phyloP scores from a whole-genome alignment of 768 basidiomycete genomes.

The Russula olivacea region DNA sequence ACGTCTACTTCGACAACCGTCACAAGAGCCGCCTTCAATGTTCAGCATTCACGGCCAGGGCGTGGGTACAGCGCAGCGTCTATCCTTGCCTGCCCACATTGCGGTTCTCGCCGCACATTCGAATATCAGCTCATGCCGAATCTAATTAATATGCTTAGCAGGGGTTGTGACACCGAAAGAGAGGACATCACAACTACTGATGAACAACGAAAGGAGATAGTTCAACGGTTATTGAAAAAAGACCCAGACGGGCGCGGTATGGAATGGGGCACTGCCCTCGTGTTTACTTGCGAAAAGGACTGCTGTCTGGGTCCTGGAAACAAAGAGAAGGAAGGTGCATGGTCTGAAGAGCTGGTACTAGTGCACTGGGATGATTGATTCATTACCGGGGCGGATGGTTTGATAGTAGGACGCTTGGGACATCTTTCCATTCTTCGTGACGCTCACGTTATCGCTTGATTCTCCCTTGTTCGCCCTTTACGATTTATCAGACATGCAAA shows the following conservation, averaged over 20 bases:
- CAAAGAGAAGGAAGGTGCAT: slow-evolving; percentile 39
- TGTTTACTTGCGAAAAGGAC: slow-evolving; percentile 83
- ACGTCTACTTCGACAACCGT: slow-evolving; percentile 42
- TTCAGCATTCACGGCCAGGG: slow-evolving; percentile 38
- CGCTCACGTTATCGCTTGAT: not conserved
- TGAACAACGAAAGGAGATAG: slow-evolving; percentile 59
- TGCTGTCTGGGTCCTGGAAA: slow-evolving; percentile 51
- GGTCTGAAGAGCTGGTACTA: slow-evolving; percentile 71
- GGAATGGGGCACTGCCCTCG: slow-evolving; percentile 92
- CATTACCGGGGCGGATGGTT: not conserved
- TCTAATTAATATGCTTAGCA: slow-evolving; percentile 69
- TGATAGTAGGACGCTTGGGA: not conserved
- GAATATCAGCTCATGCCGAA: slow-evolving; percentile 96
- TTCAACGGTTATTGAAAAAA: slow-evolving; percentile 51
- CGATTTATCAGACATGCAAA: not conserved
- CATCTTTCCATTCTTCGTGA: not conserved
- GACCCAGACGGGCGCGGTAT: slow-evolving; percentile 53
- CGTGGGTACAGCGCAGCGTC: slow-evolving; percentile 49
- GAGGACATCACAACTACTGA: slow-evolving; percentile 42
- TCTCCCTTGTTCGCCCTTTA: too few relatives aligned
- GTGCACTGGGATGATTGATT: slow-evolving; percentile 68
- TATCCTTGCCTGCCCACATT: slow-evolving; percentile 62
- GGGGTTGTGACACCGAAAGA: slow-evolving; percentile 26
- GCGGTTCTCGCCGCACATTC: slow-evolving; percentile 65
- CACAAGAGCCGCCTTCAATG: slow-evolving; percentile 56